A percentile compares a stretch with the other conserved stretches of the same genome.
phyloP scores from a whole-genome alignment of 768 basidiomycete genomes.

The Suillus bovinus region DNA sequence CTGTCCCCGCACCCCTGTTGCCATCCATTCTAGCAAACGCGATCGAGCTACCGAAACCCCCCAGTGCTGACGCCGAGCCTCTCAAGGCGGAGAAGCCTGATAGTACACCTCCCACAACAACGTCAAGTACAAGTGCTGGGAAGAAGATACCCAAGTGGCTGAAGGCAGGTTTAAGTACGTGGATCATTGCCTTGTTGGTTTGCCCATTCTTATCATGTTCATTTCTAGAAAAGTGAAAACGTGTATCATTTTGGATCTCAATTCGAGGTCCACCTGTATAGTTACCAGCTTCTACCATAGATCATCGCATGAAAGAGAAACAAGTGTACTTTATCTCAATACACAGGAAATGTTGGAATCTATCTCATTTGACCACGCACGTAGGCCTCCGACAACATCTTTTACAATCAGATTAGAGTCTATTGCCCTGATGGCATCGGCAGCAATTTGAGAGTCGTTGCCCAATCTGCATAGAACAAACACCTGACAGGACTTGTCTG shows the following conservation, averaged over 20 bases:
- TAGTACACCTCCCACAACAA: conserved; percentile 14
- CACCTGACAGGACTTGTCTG: conserved; percentile 24
- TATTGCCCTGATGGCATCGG: conserved; percentile 39
- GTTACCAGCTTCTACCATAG: background rate
- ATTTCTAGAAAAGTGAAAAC: conserved; percentile 23
- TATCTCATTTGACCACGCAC: conserved; percentile 75
- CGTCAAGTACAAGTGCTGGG: conserved; percentile 26
- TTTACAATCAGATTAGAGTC: conserved; percentile 39
- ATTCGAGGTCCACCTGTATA: conserved; percentile 5
- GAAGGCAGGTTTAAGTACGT: conserved; percentile 63
- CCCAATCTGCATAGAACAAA: conserved; percentile 85
- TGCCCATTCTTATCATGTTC: conserved; percentile 1
- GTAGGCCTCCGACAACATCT: conserved; percentile 81
- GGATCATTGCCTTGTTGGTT: background rate
- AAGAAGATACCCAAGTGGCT: conserved; percentile 82
- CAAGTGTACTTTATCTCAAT: conserved; percentile 42
- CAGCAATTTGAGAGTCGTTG: conserved; percentile 93
- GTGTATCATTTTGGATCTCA: conserved; percentile 7
- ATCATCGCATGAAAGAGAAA: background rate
- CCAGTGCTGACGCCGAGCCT: conserved; percentile 31
- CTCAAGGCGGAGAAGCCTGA: conserved; percentile 12
- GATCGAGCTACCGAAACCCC: conserved; percentile 66
- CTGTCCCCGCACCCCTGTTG: conserved; percentile 64
- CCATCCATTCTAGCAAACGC: conserved; percentile 56
- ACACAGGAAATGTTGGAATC: conserved; percentile 80